Base-by-base conservation (phyloP, 2,329 filamentous ascomycete genomes). In the Diaporthe humulicola region DNA sequence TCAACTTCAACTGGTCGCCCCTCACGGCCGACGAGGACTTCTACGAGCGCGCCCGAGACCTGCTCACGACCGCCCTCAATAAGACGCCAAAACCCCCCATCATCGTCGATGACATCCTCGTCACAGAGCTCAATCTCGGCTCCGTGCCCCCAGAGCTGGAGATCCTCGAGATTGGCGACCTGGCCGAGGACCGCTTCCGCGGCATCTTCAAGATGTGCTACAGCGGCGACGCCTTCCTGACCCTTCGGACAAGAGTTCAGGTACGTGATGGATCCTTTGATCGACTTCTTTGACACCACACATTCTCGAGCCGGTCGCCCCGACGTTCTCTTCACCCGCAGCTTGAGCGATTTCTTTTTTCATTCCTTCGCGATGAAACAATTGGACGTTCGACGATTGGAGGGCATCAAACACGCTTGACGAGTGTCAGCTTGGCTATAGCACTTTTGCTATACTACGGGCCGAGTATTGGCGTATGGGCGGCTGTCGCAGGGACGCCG, bases 1-100 rank as follows among this genome's bases (percentile, higher is more conserved):
- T 99, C 94, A 98, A 98, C 89, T 99, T 99, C 94, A 98, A 98
- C 95, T 99, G 97, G 97, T 98, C 95, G 90, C 97, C 97, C 82
- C 90, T 99, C 78, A 97, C 97, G 87, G 96, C 96, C 82, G 97
- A 98, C 87, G 96, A 95, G 81, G 91, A 92, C 80, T 97, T 97
- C 85, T 96, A 96, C 86, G 91, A 94, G 83, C 93, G 95, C 80
- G 96, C 97, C 70, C 94, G 96, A 84, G 96, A 98, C 83, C 94
- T 98, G 84, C 90, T 99, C 80, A 99, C 97, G 36, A 93, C 94
- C 74, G 97, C 97, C 48, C 89, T 99, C 81, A 99, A 99, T 90
- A 98, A 98, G 86, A 97, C 95, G 72, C 96, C 96, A 52, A 98
- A 98, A 82, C 97, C 97, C 74, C 97, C 97, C 76, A 98, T 98